phyloP scores from a whole-genome alignment of 345 rosid species.

The Jatropha curcas region DNA sequence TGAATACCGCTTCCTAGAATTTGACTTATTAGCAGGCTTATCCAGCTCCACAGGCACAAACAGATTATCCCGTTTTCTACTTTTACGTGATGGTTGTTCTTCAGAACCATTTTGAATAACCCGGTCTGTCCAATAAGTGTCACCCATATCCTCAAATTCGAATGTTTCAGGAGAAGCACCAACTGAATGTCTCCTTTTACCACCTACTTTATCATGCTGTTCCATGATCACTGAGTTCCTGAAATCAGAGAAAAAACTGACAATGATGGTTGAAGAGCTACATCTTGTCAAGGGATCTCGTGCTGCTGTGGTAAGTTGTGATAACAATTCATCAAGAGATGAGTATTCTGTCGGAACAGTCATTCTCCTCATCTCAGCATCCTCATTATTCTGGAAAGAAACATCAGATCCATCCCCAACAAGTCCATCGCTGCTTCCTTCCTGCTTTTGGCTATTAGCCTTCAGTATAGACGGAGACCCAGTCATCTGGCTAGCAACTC shows the following conservation, averaged over 20 bases:
- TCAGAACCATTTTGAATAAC: conserved; percentile 85
- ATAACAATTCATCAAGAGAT: conserved; percentile 61
- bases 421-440: conserved; percentile 26
- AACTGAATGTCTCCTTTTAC: conserved; percentile 25
- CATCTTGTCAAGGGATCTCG: conserved; percentile 52
- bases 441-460: conserved; percentile 43
- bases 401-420: conserved; percentile 43
- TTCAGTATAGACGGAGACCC: conserved; percentile 69
- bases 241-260: conserved; percentile 73
- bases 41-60: conserved; percentile 52
- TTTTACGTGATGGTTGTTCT: conserved; percentile 60
- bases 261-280: conserved; percentile 45
- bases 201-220: conserved; percentile 41
- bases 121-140: conserved; percentile 94
- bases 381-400: conserved; percentile 36
- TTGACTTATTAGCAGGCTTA: conserved; percentile 61
- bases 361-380: conserved; percentile 34
- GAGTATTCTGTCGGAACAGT: conserved; percentile 43
- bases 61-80: conserved; percentile 43
- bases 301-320: conserved; percentile 68
- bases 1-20: conserved; percentile 58
- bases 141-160: conserved; percentile 90
- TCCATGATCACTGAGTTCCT: conserved; percentile 58
- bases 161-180: conserved; percentile 65
- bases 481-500: conserved; percentile 92